phyloP scores from a whole-genome alignment of 352 stramenopile genomes.

The Phytophthora lateralis region DNA sequence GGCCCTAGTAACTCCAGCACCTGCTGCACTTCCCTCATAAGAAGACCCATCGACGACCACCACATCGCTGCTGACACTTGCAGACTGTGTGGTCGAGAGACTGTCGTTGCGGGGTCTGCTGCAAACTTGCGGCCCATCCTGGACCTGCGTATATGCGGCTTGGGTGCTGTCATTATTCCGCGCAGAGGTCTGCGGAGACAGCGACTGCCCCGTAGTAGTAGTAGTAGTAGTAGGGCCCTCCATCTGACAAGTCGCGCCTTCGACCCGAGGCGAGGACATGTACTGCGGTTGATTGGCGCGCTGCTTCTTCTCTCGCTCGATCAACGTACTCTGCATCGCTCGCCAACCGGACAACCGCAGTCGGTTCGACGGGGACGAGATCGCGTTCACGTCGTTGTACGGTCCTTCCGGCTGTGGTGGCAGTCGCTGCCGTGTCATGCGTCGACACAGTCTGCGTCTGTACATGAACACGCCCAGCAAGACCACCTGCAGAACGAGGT shows the following conservation, averaged over 20 bases:
- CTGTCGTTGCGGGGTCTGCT: slow-evolving; percentile 16
- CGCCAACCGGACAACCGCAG: slow-evolving; percentile 70
- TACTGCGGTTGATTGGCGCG: slow-evolving; percentile 33
- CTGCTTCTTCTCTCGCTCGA: slow-evolving; percentile 65
- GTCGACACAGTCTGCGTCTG: slow-evolving; percentile 46
- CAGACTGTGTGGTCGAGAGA: background rate
- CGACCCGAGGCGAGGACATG: slow-evolving; percentile 27
- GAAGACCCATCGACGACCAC: slow-evolving; percentile 22
- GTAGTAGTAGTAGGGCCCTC: background rate
- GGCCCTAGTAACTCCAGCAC: slow-evolving; percentile 1
- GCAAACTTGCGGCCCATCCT: slow-evolving; percentile 7
- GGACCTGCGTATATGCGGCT: slow-evolving; percentile 23
- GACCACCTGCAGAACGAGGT: slow-evolving; percentile 67
- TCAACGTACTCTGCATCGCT: slow-evolving; percentile 54
- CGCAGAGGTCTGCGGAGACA: slow-evolving; percentile 9
- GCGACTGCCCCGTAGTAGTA: background rate
- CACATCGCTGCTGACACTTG: slow-evolving; percentile 19
- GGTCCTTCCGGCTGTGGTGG: slow-evolving; percentile 40
- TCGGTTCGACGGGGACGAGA: slow-evolving; percentile 69
- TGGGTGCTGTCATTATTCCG: slow-evolving; percentile 20
- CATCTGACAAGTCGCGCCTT: slow-evolving; percentile 5
- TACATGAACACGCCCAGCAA: slow-evolving; percentile 70
- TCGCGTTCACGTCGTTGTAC: slow-evolving; percentile 79
- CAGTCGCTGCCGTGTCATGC: slow-evolving; percentile 22
- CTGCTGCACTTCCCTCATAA: slow-evolving; percentile 27